phyloP scores from a whole-genome alignment of 1,284 basidiomycete species.

The Anthracocystis setariae region DNA sequence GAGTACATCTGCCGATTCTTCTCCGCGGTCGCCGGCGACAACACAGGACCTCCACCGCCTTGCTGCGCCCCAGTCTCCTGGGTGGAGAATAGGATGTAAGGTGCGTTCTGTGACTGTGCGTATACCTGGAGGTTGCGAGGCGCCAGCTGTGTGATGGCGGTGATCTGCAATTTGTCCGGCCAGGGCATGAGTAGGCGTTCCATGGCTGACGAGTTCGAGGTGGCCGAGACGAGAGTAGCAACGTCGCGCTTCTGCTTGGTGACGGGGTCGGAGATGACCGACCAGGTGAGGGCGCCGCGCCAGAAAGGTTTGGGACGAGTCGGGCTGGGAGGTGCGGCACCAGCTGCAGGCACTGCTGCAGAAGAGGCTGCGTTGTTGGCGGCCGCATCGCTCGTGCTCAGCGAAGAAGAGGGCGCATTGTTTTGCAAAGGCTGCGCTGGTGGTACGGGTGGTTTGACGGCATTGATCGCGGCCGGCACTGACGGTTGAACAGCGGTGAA shows the following conservation, averaged over 20 bases:
- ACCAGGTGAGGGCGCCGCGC: constrained; percentile 57
- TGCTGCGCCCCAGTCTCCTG: constrained; percentile 14
- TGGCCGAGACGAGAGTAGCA: constrained; percentile 53
- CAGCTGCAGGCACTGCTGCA: neutral
- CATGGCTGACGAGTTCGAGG: constrained; percentile 27
- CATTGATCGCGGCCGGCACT: constrained; percentile 2
- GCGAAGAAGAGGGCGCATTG: neutral
- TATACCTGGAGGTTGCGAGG: constrained; percentile 49
- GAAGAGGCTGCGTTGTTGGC: neutral
- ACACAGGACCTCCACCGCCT: constrained; percentile 8
- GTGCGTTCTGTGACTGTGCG: constrained; percentile 43
- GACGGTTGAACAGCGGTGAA: constrained; percentile 9
- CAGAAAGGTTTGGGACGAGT: constrained; percentile 51
- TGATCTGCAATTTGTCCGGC: constrained; percentile 51
- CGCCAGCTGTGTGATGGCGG: constrained; percentile 43
- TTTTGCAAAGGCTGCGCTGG: neutral
- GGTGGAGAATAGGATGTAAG: constrained; percentile 49
- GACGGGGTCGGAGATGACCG: constrained; percentile 34
- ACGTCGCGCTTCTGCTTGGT: constrained; percentile 45
- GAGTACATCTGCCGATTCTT: constrained; percentile 57
- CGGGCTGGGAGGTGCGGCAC: constrained; percentile 5
- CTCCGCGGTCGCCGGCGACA: constrained; percentile 37
- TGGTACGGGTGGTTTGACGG: constrained; percentile 1
- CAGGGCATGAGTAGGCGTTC: constrained; percentile 43
- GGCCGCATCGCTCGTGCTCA: neutral